Evolutionary conservation across 495 filamentous ascomycete species (phyloP).

Genomic region (Neohortaea acidophila): DNA sequence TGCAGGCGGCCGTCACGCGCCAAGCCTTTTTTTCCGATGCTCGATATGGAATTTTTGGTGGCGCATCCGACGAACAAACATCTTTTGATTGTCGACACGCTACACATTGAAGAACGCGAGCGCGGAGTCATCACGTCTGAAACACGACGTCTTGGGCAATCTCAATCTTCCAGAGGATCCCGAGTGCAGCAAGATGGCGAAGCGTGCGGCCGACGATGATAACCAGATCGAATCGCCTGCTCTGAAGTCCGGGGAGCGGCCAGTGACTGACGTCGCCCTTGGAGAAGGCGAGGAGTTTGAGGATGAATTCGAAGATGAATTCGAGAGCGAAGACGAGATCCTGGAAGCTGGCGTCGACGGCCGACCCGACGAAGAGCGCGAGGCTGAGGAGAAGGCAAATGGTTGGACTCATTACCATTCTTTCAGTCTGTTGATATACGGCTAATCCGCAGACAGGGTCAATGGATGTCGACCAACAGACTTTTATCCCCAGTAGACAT

Average conservation of each 20-base stretch:
- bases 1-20: too few species aligned
- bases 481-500: slow-evolving; percentile 83
- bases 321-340: slow-evolving; percentile 91
- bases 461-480: slow-evolving; percentile 85
- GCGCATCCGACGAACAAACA: too few species aligned
- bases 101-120: too few species aligned
- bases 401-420: slow-evolving; percentile 20
- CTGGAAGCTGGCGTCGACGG: slow-evolving; percentile 90
- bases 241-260: slow-evolving; percentile 31
- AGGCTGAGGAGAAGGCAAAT: slow-evolving; percentile 66
- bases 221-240: slow-evolving; percentile 15
- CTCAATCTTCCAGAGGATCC: slow-evolving; percentile 11
- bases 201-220: slow-evolving; percentile 29
- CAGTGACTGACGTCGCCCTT: slow-evolving; percentile 21
- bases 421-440: neutral
- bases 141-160: slow-evolving; percentile 12
- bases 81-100: too few species aligned
- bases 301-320: slow-evolving; percentile 93
- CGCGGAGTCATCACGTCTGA: slow-evolving; percentile 7
- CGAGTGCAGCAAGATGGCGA: slow-evolving; percentile 23
- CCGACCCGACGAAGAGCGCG: slow-evolving; percentile 77
- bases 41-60: too few species aligned
- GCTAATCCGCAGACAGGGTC: slow-evolving; percentile 35
- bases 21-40: too few species aligned
- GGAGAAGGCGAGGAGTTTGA: slow-evolving; percentile 75